These are phyloP conservation scores for Chaetoscypha palmicola DNA, from an alignment of 2,329 filamentous ascomycete genomes.

Conservation along the genomic window DNA sequence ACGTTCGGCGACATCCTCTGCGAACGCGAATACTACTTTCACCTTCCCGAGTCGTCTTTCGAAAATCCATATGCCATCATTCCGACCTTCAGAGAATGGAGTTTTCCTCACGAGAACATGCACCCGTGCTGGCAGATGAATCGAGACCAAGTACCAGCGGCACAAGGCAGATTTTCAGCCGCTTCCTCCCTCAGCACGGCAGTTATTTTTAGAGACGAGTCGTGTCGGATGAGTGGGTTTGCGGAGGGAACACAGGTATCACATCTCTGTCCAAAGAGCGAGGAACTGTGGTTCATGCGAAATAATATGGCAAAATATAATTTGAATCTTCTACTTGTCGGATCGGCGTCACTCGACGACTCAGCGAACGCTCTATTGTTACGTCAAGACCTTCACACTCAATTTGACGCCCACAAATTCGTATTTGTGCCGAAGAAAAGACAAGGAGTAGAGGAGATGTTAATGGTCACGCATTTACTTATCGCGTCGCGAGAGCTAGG, in stretches of 20 bases:
- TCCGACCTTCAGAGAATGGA: slow-evolving; percentile 12
- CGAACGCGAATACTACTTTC: slow-evolving; percentile 12
- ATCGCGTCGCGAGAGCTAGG: slow-evolving; percentile 4
- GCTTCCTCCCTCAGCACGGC: slow-evolving; percentile 5
- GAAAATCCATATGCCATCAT: slow-evolving; percentile 5
- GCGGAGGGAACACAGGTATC: slow-evolving; percentile 11
- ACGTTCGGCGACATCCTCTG: slow-evolving; percentile 8
- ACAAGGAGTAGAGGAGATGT: too few relatives aligned
- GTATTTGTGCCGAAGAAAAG: slow-evolving; percentile 11
- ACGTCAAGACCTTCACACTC: slow-evolving; percentile 9
- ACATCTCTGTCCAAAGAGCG: slow-evolving; percentile 10
- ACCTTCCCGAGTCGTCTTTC: slow-evolving; percentile 7
- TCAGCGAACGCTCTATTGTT: slow-evolving; percentile 10
- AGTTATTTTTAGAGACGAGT: slow-evolving; percentile 6
- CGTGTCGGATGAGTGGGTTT: slow-evolving; percentile 12
- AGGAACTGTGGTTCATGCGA: slow-evolving; percentile 8
- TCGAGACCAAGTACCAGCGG: slow-evolving; percentile 2
- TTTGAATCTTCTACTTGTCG: background rate
- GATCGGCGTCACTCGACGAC: slow-evolving; percentile 3
- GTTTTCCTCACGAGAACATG: slow-evolving; percentile 13
- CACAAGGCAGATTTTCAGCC: slow-evolving; percentile 2
- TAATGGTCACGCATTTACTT: slow-evolving; percentile 6
- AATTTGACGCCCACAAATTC: slow-evolving; percentile 8
- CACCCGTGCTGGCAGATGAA: slow-evolving; percentile 8
- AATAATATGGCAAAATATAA: slow-evolving; percentile 13